These are phyloP conservation scores for Fusarium sp. DNA, from an alignment of 2,329 filamentous ascomycete species.

Conservation along the genomic window DNA sequence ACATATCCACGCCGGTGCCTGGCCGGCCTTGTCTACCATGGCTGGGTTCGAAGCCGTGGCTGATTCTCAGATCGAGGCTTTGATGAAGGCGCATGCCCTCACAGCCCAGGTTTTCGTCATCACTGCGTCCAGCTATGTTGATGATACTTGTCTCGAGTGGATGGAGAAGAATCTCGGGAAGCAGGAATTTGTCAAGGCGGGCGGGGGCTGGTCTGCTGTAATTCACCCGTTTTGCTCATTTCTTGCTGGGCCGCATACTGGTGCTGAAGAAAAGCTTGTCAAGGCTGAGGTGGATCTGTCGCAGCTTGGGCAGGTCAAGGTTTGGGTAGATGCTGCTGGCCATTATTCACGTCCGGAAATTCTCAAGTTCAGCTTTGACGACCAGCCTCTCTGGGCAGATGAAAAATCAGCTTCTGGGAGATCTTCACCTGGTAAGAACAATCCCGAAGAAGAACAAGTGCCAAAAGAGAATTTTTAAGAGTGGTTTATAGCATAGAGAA, in stretches of 20 bases:
- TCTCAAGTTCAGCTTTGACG: not conserved
- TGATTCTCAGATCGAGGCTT: not conserved
- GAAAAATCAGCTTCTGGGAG: rapidly evolving
- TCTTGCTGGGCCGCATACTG: not conserved
- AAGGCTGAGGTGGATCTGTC: not conserved
- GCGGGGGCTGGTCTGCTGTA: not conserved
- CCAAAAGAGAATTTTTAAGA: not conserved
- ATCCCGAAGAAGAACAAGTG: rapidly evolving
- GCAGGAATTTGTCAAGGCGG: not conserved
- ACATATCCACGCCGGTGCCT: not conserved
- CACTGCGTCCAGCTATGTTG: not conserved
- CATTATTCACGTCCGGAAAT: not conserved
- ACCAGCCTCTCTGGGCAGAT: not conserved
- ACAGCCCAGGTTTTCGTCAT: not conserved
- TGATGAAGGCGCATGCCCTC: rapidly evolving
- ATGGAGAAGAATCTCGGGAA: not conserved
- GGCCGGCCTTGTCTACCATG: not conserved
- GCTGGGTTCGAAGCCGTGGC: not conserved
- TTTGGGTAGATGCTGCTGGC: not conserved
- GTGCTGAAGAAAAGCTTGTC: not conserved
- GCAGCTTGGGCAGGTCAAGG: not conserved
- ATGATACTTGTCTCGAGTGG: not conserved
- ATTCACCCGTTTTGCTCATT: not conserved
- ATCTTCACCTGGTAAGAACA: rapidly evolving
- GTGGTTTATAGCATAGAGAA: rapidly evolving